Conservation (phyloP, 192 early-diverging fungal species). For the Coemansia sp. region DNA sequence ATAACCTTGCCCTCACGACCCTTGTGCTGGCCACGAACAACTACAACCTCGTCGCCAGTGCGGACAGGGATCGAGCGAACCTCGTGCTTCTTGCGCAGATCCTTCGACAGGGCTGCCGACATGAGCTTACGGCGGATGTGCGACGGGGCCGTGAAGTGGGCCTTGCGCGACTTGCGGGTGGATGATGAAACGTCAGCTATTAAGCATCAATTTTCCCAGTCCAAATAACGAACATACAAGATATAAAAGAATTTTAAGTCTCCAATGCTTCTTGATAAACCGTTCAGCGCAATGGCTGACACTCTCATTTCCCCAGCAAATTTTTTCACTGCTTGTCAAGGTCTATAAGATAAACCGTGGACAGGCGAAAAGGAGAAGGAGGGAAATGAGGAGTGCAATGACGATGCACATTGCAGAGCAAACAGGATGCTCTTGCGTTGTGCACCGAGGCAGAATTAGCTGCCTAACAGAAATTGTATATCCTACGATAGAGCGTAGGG, state of each 20-base stretch:
- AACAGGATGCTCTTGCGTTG: neutral
- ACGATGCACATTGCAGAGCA: conserved; percentile 35
- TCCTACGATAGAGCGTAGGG: conserved; percentile 18
- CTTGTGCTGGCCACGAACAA: conserved; percentile 95
- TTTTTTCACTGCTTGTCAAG: neutral
- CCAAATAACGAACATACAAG: conserved; percentile 14
- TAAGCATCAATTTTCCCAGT: neutral
- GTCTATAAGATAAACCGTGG: no score
- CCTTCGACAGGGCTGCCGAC: conserved; percentile 96
- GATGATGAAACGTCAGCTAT: conserved; percentile 82
- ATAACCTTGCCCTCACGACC: conserved; percentile 96
- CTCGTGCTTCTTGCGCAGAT: conserved; percentile 94
- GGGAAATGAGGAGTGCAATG: conserved; percentile 38
- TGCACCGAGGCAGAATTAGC: conserved; percentile 15
- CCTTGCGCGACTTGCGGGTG: conserved; percentile 92
- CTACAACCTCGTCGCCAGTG: conserved; percentile 95
- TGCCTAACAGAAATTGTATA: conserved; percentile 13
- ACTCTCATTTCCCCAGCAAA: conserved; percentile 25
- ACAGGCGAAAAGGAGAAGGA: neutral
- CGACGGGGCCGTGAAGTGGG: conserved; percentile 98
- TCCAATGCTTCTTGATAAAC: conserved; percentile 11
- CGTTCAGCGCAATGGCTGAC: conserved; percentile 55
- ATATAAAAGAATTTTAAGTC: conserved; percentile 10
- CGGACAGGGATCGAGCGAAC: conserved; percentile 96
- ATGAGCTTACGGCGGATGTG: conserved; percentile 93